Base-by-base conservation (phyloP, 371 early-diverging fungal genomes). In the Basidiobolus meristosporus region DNA sequence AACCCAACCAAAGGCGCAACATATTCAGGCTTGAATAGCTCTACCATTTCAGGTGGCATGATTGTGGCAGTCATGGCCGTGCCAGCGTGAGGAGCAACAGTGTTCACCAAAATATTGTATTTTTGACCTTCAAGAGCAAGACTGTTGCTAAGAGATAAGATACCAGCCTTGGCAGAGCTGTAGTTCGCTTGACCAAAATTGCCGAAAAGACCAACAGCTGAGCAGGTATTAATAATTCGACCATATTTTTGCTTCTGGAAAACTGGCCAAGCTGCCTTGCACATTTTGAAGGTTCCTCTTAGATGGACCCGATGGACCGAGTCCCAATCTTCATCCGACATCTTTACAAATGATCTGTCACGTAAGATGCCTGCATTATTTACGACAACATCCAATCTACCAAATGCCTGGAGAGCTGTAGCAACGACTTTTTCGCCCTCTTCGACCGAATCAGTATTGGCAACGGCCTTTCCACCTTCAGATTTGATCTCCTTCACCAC, bases 101-200 rank as follows among this genome's bases (percentile, higher is more conserved):
- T 82, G 62, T 98, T 98, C 56, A 60, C 57, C 48, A 70, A 68
- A 28, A 96, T 86, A 57, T 90, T 89, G 65, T 91, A 81, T 62
- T 81, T 87, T 38, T 65, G 77, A 46, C 98, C 98, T 62, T 98
- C 98, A 30, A 73, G 64, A 19, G 98, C 96, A 45, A 96, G 68
- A 10, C 96, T 81, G 48, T 73, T 66, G 47, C 87, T 73, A 54
- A 98, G 78, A 23, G 89, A 87, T 45, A 83, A 76, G 26, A 98
- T 70, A 30, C 90, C 98, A 48, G 86, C 68, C 58, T 98, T 98
- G 43, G 95, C 60, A 42, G 88, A 72, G 34, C 70, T 69, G 61
- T 95, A 97, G 74, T 95, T 95, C 36, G 91, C 82, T 65, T 95
- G 93, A 36, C 98, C 98, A 76, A 97, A 98, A 77, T 97, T 98